A percentile compares a stretch with the other conserved stretches of the same genome.
phyloP scores from a whole-genome alignment of 2,329 filamentous ascomycete species.

The Scedosporium aurantiacum region DNA sequence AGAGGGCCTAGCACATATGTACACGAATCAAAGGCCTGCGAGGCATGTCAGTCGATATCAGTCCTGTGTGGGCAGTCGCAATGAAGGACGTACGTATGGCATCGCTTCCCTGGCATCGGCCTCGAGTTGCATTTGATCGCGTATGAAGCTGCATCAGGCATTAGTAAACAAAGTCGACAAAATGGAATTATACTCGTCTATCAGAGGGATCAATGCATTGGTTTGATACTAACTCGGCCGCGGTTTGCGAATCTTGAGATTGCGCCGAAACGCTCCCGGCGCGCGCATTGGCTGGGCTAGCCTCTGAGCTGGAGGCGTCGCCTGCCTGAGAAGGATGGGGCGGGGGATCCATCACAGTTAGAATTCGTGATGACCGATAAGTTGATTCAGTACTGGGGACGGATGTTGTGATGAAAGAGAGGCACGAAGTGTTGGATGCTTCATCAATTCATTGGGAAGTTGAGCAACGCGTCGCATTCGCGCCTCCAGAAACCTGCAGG shows the following conservation, averaged over 20 bases:
- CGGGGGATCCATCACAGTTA: slow-evolving; percentile 4
- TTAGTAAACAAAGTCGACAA: too few relatives aligned
- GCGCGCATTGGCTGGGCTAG: slow-evolving; percentile 21
- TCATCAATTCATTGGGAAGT: background rate
- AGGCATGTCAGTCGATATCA: slow-evolving; percentile 11
- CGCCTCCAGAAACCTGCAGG: background rate
- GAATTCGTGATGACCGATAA: slow-evolving; percentile 1
- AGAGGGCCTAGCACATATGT: slow-evolving; percentile 82
- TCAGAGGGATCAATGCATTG: too few relatives aligned
- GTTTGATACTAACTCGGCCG: slow-evolving; percentile 49
- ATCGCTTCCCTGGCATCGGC: slow-evolving; percentile 90
- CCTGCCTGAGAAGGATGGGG: background rate
- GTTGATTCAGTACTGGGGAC: background rate
- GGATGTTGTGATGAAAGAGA: background rate
- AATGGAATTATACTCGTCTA: too few relatives aligned
- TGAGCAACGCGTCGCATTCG: slow-evolving; percentile 3
- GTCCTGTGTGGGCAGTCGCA: background rate
- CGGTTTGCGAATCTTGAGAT: slow-evolving; percentile 58
- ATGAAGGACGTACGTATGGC: slow-evolving; percentile 60
- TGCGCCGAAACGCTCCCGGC: slow-evolving; percentile 49
- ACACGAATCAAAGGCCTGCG: slow-evolving; percentile 23
- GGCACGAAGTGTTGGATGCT: background rate
- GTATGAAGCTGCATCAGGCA: slow-evolving; percentile 58
- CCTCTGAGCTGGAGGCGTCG: slow-evolving; percentile 3
- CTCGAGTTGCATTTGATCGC: slow-evolving; percentile 80